phyloP scores from a whole-genome alignment of 129 eudicot species.

The Saussurea involucrata region DNA sequence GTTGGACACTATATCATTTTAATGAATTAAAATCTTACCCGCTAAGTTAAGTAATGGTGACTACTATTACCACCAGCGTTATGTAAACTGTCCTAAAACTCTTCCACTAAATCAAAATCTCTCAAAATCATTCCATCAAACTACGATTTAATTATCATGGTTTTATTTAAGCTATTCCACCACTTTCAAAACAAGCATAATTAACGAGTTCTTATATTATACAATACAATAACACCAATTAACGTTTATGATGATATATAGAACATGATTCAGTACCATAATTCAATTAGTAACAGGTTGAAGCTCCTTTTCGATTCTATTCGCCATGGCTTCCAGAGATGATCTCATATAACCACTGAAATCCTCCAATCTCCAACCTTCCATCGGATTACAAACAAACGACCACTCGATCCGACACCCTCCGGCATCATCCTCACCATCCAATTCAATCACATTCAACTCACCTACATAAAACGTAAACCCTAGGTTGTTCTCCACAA shows the following conservation, averaged over 20 bases:
- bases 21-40: too few species aligned
- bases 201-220: too few species aligned
- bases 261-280: background rate
- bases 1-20: too few species aligned
- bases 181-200: background rate
- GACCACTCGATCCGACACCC: conserved; percentile 66
- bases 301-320: conserved; percentile 12
- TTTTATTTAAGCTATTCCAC: background rate
- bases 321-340: conserved; percentile 33
- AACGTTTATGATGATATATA: background rate
- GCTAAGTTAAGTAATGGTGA: too few species aligned
- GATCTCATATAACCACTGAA: conserved; percentile 21
- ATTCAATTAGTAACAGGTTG: conserved; percentile 4
- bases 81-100: too few species aligned
- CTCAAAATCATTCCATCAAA: too few species aligned
- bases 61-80: too few species aligned
- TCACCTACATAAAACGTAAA: conserved; percentile 33
- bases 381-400: conserved; percentile 46
- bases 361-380: conserved; percentile 42
- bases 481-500: conserved; percentile 51
- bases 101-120: too few species aligned
- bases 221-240: background rate
- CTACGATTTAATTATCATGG: too few species aligned
- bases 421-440: background rate
- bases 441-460: conserved; percentile 13